Conservation (phyloP, 257 asterid genomes). For the Galeopsis tetrahit region DNA sequence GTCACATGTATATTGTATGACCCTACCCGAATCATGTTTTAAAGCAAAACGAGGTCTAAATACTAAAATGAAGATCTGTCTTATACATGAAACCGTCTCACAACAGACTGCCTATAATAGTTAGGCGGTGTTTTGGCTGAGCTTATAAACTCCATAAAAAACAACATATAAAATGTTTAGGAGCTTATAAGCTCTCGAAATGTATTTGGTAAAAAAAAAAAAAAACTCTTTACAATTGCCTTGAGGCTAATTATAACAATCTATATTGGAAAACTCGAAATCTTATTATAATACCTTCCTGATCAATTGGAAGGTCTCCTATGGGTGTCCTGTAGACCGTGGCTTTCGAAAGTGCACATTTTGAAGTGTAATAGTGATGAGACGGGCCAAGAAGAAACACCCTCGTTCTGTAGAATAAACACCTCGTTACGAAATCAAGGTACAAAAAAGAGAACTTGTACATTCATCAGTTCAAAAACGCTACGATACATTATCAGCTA, state of each 20-base stretch:
- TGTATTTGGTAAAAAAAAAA: neutral
- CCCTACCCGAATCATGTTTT: no score
- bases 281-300: slow-evolving; percentile 63
- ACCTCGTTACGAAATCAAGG: neutral
- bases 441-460: slow-evolving; percentile 16
- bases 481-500: neutral
- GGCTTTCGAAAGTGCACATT: slow-evolving; percentile 91
- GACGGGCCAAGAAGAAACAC: slow-evolving; percentile 98
- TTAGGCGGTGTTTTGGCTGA: no score
- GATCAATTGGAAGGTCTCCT: slow-evolving; percentile 91
- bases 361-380: slow-evolving; percentile 91
- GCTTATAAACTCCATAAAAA: no score
- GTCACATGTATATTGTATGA: no score
- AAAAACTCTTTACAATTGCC: no score
- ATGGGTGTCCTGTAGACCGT: slow-evolving; percentile 86
- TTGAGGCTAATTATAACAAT: no score
- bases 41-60: no score
- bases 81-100: no score
- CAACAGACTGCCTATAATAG: no score
- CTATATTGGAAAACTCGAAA: neutral
- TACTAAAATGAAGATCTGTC: no score
- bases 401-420: slow-evolving; percentile 68
- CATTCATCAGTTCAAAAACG: neutral
- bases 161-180: no score
- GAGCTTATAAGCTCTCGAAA: no score